Evolutionary conservation across 1,284 basidiomycete genomes (phyloP).

Genomic region (Cutaneotrichosporon mucoides): DNA sequence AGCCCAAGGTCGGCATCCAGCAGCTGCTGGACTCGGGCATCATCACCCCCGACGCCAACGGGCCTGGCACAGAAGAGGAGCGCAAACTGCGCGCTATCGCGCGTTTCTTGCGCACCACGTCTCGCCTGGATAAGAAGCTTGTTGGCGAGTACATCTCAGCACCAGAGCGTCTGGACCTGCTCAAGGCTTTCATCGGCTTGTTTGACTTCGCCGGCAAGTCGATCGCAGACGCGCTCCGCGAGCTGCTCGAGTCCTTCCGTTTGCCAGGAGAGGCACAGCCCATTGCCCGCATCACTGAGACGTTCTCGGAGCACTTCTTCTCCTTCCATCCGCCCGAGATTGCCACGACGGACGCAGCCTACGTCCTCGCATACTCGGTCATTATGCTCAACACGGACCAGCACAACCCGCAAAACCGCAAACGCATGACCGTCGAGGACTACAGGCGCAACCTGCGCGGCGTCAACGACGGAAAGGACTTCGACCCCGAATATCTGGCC

Average conservation of each 20-base stretch:
- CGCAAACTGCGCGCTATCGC: conserved; percentile 55
- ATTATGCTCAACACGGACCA: conserved; percentile 99
- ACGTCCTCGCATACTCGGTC: conserved; percentile 90
- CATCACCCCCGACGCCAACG: conserved; percentile 53
- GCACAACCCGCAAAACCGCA: conserved; percentile 95
- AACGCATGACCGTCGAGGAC: conserved; percentile 94
- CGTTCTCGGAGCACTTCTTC: conserved; percentile 88
- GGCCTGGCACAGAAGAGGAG: conserved; percentile 32
- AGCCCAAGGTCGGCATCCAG: conserved; percentile 87
- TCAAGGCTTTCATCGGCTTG: conserved; percentile 81
- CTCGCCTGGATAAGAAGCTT: conserved; percentile 85
- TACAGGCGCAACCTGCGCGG: conserved; percentile 90
- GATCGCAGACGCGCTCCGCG: conserved; percentile 90
- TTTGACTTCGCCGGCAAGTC: conserved; percentile 91
- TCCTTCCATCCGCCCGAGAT: conserved; percentile 79
- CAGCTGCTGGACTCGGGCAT: conserved; percentile 84
- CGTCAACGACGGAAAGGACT: conserved; percentile 82
- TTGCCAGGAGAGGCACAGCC: conserved; percentile 95
- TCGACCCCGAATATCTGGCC: conserved; percentile 77
- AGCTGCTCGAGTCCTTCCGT: conserved; percentile 88
- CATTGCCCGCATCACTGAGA: conserved; percentile 90
- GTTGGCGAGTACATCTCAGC: conserved; percentile 91
- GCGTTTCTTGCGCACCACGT: conserved; percentile 78
- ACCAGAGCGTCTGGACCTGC: conserved; percentile 77
- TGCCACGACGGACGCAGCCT: conserved; percentile 86